Percentiles rank a stretch among this genome's conserved stretches.
phyloP scores from a whole-genome alignment of 768 basidiomycete genomes.

The Panellus pusillus region DNA sequence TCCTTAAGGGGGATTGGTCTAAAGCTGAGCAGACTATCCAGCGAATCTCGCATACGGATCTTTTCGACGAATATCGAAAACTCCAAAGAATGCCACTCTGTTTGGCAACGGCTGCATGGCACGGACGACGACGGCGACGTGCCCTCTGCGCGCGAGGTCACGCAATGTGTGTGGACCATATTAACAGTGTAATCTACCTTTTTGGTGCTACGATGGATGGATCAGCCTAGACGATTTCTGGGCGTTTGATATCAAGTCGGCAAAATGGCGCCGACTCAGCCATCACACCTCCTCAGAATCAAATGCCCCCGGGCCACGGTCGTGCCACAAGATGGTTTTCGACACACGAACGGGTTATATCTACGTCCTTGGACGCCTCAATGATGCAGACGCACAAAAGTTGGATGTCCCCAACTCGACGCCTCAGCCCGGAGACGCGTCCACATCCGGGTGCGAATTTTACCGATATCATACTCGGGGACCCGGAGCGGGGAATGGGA shows the following conservation, averaged over 20 bases:
- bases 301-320: constrained; percentile 69
- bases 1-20: constrained; percentile 66
- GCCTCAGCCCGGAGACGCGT: constrained; percentile 5
- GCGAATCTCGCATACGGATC: constrained; percentile 48
- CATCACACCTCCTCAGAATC: constrained; percentile 52
- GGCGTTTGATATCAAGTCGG: constrained; percentile 61
- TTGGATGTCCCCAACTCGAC: constrained; percentile 24
- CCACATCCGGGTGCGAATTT: constrained; percentile 62
- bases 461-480: constrained; percentile 74
- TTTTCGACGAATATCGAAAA: constrained; percentile 65
- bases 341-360: constrained; percentile 69
- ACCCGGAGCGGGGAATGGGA: constrained; percentile 70
- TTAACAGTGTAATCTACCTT: constrained; percentile 64
- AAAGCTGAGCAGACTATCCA: constrained; percentile 55
- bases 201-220: constrained; percentile 77
- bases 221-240: constrained; percentile 79
- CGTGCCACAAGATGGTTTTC: constrained; percentile 83
- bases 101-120: constrained; percentile 61
- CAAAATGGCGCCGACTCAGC: constrained; percentile 64
- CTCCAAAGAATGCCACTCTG: constrained; percentile 55
- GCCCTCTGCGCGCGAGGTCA: constrained; percentile 72
- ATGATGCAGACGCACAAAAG: constrained; percentile 49
- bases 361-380: constrained; percentile 70
- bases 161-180: constrained; percentile 76
- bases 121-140: constrained; percentile 65